A percentile compares a stretch with the other conserved stretches of the same genome.
Evolutionary conservation across 2,329 filamentous ascomycete species (phyloP).

Genomic region (Dryadomyces quercus-mongolicae): DNA sequence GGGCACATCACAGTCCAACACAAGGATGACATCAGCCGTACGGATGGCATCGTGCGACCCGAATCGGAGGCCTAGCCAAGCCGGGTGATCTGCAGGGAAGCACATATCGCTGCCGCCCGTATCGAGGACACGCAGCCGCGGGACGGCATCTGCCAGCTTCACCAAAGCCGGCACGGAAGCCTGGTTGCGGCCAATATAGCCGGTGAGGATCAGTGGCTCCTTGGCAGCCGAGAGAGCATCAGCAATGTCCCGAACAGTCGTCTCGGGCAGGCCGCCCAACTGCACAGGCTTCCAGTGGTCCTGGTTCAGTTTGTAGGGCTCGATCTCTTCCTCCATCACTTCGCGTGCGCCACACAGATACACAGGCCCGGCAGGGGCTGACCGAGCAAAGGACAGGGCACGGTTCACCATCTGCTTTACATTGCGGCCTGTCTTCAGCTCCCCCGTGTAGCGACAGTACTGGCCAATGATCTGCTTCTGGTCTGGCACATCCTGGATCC

Average conservation of each 20-base stretch:
- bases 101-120: conserved; percentile 72
- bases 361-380: conserved; percentile 65
- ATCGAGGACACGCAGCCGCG: conserved; percentile 60
- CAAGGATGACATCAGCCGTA: conserved; percentile 71
- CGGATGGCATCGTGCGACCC: conserved; percentile 62
- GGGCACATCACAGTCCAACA: conserved; percentile 82
- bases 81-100: conserved; percentile 59
- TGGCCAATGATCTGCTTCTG: conserved; percentile 50
- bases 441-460: conserved; percentile 73
- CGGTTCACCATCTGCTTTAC: conserved; percentile 85
- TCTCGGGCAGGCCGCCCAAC: conserved; percentile 44
- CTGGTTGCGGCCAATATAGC: conserved; percentile 60
- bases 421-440: conserved; percentile 75
- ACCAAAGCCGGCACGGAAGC: conserved; percentile 48
- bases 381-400: conserved; percentile 69
- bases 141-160: conserved; percentile 53
- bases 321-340: conserved; percentile 75
- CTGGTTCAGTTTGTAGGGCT: conserved; percentile 58
- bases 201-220: conserved; percentile 57
- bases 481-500: conserved; percentile 23
- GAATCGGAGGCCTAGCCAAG: conserved; percentile 58
- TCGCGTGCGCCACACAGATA: conserved; percentile 71
- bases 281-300: conserved; percentile 58
- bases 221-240: conserved; percentile 51
- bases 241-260: conserved; percentile 46